Percentiles rank a stretch among this genome's conserved stretches.
Conservation (phyloP, 2,329 filamentous ascomycete species). For the Xylaria sp. region DNA sequence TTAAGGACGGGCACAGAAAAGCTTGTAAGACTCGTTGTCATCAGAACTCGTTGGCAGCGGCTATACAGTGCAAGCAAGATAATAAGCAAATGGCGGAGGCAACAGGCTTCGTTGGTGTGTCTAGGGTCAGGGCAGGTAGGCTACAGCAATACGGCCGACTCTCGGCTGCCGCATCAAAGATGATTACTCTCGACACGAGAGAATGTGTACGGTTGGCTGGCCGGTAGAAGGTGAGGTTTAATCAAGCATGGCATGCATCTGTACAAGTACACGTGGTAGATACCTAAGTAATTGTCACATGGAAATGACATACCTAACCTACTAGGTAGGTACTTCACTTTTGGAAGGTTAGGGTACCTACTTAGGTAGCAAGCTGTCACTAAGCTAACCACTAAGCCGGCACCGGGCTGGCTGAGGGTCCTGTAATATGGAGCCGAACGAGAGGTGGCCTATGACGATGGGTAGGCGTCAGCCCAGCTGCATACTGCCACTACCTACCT, state of each 20-base stretch:
- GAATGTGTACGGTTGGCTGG: slow-evolving; percentile 11
- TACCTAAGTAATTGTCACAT: slow-evolving; percentile 40
- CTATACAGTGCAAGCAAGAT: slow-evolving; percentile 11
- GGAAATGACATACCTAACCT: slow-evolving; percentile 10
- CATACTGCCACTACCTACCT: background rate
- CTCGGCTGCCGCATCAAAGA: slow-evolving; percentile 12
- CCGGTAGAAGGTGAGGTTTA: background rate
- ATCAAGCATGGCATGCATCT: slow-evolving; percentile 14
- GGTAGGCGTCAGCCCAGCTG: background rate
- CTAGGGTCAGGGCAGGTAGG: background rate
- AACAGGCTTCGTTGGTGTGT: background rate
- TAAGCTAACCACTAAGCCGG: slow-evolving; percentile 3
- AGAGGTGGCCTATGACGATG: background rate
- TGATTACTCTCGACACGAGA: slow-evolving; percentile 14
- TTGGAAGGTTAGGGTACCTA: background rate
- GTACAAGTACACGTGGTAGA: slow-evolving; percentile 22
- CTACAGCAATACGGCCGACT: background rate
- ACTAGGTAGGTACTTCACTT: background rate
- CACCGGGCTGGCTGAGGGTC: background rate
- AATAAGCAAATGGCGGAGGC: slow-evolving; percentile 3
- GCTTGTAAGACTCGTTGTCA: slow-evolving; percentile 11
- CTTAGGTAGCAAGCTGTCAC: slow-evolving; percentile 3
- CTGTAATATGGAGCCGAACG: background rate
- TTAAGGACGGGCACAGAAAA: background rate
- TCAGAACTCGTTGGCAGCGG: background rate